phyloP scores from a whole-genome alignment of 352 stramenopile genomes.

The Peronospora tabacina region DNA sequence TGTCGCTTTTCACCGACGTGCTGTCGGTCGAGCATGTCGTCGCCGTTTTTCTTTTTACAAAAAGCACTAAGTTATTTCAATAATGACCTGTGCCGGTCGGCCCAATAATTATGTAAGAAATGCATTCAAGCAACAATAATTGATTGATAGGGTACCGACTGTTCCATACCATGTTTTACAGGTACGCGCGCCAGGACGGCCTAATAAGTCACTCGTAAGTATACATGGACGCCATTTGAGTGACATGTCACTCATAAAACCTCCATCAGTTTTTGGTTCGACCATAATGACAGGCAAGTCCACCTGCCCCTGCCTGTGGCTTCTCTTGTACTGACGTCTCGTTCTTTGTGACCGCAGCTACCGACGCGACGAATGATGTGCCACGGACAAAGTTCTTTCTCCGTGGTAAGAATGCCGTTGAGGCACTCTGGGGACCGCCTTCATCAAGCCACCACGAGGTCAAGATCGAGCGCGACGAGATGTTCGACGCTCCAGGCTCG shows the following conservation, averaged over 20 bases:
- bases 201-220: no score
- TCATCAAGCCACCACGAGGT: slow-evolving; percentile 39
- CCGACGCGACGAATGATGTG: slow-evolving; percentile 11
- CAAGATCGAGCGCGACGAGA: slow-evolving; percentile 48
- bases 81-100: no score
- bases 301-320: no score
- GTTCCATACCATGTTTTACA: no score
- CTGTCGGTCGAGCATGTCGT: neutral
- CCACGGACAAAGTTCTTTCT: slow-evolving; percentile 81
- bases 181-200: no score
- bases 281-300: slow-evolving; percentile 12
- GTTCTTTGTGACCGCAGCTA: slow-evolving; percentile 3
- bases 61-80: no score
- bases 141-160: no score
- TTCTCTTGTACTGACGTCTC: neutral
- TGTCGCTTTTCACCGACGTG: slow-evolving; percentile 11
- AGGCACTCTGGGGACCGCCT: slow-evolving; percentile 65
- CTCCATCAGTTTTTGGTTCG: no score
- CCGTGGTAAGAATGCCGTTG: slow-evolving; percentile 65
- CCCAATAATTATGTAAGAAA: no score
- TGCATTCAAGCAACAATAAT: no score
- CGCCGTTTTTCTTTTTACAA: no score
- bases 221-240: no score
- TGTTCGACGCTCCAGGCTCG: slow-evolving; percentile 31
- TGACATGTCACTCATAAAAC: neutral